These are phyloP conservation scores for Reticulascus tulasneorum DNA, from an alignment of 2,329 filamentous ascomycete species.

Conservation along the genomic window DNA sequence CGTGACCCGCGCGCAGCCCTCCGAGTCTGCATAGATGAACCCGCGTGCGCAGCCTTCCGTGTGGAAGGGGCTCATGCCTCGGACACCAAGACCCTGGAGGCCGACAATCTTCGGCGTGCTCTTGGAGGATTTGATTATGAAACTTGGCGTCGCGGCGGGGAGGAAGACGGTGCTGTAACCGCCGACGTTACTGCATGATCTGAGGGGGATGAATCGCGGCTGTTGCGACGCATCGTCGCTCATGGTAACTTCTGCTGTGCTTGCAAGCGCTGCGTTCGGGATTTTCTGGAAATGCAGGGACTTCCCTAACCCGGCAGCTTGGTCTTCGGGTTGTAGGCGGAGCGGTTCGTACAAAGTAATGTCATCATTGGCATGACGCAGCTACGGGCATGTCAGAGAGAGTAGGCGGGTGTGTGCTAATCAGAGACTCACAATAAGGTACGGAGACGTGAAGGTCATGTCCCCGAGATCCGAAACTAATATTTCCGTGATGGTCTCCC, in stretches of 20 bases:
- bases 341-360: slow-evolving; percentile 85
- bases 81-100: slow-evolving; percentile 64
- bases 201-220: slow-evolving; percentile 49
- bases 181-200: slow-evolving; percentile 59
- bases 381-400: slow-evolving; percentile 36
- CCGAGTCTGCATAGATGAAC: slow-evolving; percentile 74
- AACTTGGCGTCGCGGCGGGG: slow-evolving; percentile 72
- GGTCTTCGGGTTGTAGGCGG: slow-evolving; percentile 36
- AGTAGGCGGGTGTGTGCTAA: background rate
- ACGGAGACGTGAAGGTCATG: slow-evolving; percentile 62
- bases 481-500: slow-evolving; percentile 74
- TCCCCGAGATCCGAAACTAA: slow-evolving; percentile 84
- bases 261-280: slow-evolving; percentile 62
- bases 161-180: slow-evolving; percentile 82
- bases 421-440: slow-evolving; percentile 66
- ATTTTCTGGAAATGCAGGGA: slow-evolving; percentile 74
- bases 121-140: slow-evolving; percentile 78
- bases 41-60: slow-evolving; percentile 73
- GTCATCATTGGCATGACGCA: slow-evolving; percentile 77
- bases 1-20: slow-evolving; percentile 70
- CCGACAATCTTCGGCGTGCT: slow-evolving; percentile 72
- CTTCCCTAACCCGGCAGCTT: slow-evolving; percentile 42
- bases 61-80: slow-evolving; percentile 72
- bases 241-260: slow-evolving; percentile 41
- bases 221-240: slow-evolving; percentile 48